These are phyloP conservation scores for Apiospora hydei DNA, from an alignment of 2,329 filamentous ascomycete species.

Conservation along the genomic window DNA sequence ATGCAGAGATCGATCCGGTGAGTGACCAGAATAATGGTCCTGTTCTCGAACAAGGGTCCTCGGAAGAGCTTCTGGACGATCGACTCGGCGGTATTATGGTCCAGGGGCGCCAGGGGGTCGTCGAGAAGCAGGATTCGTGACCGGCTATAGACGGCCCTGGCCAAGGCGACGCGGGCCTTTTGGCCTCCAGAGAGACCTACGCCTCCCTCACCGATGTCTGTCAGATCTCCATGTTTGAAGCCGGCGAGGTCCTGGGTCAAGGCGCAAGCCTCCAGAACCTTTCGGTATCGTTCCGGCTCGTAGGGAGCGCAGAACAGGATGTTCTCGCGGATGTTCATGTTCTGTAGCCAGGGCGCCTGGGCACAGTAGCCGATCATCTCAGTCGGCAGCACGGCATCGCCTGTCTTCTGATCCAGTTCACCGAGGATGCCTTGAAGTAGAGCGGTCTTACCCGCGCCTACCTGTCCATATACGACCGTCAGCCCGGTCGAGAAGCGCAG, in stretches of 20 bases:
- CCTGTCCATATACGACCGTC: constrained; percentile 64
- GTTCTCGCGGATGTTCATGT: constrained; percentile 70
- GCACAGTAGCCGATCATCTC: constrained; percentile 63
- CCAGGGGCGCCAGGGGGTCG: constrained; percentile 68
- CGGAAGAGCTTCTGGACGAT: constrained; percentile 69
- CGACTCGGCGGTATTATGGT: constrained; percentile 66
- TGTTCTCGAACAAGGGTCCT: constrained; percentile 64
- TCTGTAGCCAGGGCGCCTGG: constrained; percentile 71
- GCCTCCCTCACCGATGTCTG: constrained; percentile 67
- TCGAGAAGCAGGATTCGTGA: constrained; percentile 66
- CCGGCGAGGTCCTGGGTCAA: constrained; percentile 61
- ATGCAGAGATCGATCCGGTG: constrained; percentile 81
- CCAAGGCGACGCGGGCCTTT: constrained; percentile 68
- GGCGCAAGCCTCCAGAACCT: constrained; percentile 67
- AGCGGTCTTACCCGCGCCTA: constrained; percentile 68
- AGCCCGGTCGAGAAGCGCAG: constrained; percentile 58
- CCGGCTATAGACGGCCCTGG: constrained; percentile 66
- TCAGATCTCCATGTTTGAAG: constrained; percentile 65
- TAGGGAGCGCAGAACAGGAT: constrained; percentile 67
- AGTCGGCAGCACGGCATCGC: constrained; percentile 53
- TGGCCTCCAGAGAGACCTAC: constrained; percentile 70
- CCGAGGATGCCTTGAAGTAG: constrained; percentile 65
- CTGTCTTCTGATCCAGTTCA: constrained; percentile 71
- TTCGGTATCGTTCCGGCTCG: constrained; percentile 62
- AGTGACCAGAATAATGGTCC: constrained; percentile 81